Percentiles rank a stretch among this genome's conserved stretches.
Evolutionary conservation across 768 basidiomycete genomes (phyloP).

Genomic region (Dioszegia crocea): DNA sequence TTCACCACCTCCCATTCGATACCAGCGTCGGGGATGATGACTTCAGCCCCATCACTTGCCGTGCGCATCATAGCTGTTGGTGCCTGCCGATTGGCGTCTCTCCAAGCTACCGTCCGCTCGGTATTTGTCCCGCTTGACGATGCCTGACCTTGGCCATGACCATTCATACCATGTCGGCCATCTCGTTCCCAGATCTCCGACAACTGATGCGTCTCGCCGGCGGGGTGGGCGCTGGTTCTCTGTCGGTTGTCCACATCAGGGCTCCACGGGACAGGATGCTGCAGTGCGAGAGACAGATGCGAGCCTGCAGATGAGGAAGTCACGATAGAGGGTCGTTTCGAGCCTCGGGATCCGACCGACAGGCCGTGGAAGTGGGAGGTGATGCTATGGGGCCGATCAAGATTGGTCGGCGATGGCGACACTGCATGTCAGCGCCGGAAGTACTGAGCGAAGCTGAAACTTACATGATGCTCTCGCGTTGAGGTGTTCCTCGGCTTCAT

Average conservation of each 20-base stretch:
- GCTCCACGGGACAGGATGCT: background rate
- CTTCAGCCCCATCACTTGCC: conserved; percentile 42
- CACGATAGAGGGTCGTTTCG: conserved; percentile 31
- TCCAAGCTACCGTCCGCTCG: conserved; percentile 30
- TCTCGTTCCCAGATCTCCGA: background rate
- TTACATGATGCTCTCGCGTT: conserved; percentile 11
- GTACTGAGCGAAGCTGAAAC: background rate
- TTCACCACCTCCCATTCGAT: conserved; percentile 38
- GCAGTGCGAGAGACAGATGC: background rate
- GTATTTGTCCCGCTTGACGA: background rate
- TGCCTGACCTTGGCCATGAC: background rate
- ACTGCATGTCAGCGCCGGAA: background rate
- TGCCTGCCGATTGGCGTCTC: conserved; percentile 17
- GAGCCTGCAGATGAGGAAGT: conserved; percentile 27
- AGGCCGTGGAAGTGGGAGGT: conserved; percentile 21
- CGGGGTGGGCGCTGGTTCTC: background rate
- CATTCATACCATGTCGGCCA: no score
- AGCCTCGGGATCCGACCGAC: conserved; percentile 13
- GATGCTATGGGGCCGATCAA: conserved; percentile 7
- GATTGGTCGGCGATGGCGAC: conserved; percentile 1
- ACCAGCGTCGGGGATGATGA: conserved; percentile 30
- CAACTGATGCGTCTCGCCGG: background rate
- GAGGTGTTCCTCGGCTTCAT: conserved; percentile 31
- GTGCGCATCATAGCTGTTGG: conserved; percentile 29
- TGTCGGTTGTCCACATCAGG: background rate